Evolutionary conservation across 371 early-diverging fungal species (phyloP).

Genomic region (Circinella umbellata): DNA sequence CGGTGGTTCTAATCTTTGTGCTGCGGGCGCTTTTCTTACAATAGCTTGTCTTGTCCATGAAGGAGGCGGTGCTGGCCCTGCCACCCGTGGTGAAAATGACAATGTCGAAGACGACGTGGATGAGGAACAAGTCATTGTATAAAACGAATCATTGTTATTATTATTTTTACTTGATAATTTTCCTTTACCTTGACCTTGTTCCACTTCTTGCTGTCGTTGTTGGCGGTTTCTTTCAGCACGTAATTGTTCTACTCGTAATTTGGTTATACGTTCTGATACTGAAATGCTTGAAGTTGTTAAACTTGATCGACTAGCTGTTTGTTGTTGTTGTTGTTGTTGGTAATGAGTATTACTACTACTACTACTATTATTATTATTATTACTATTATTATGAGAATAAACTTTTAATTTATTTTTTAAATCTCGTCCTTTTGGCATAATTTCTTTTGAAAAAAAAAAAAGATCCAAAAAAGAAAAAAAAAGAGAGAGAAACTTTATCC

Average conservation of each 20-base stretch:
- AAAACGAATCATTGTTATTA: not conserved
- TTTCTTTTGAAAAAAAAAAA: not conserved
- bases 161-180: not conserved
- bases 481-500: not conserved
- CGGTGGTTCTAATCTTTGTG: not conserved
- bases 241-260: slow-evolving; percentile 17
- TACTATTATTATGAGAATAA: not conserved
- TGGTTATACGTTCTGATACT: slow-evolving; percentile 8
- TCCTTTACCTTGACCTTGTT: not conserved
- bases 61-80: slow-evolving; percentile 1
- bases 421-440: slow-evolving; percentile 16
- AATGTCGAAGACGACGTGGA: not conserved
- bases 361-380: not conserved
- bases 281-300: not conserved
- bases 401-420: slow-evolving; percentile 15
- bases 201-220: not conserved
- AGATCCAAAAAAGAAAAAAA: slow-evolving; percentile 1
- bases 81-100: slow-evolving; percentile 4
- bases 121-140: too few species aligned
- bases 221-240: slow-evolving; percentile 16
- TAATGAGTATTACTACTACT: not conserved
- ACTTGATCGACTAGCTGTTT: not conserved
- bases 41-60: not conserved
- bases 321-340: not conserved
- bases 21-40: not conserved